Base-by-base conservation (phyloP, 208 protist genomes). In the Trichomonas vaginalis region DNA sequence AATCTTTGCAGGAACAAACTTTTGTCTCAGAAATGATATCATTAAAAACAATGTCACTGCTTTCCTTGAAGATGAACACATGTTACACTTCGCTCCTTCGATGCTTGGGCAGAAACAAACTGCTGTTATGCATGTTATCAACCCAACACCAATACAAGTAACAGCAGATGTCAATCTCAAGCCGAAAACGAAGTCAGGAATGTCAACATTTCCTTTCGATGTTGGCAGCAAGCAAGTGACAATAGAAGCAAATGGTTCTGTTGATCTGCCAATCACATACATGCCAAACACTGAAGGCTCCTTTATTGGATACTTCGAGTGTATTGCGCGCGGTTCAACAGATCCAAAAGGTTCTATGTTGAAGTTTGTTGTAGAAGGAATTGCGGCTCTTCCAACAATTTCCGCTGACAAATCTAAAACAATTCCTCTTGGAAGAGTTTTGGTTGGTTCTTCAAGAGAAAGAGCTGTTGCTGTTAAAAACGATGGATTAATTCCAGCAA, bases 31-130 rank as follows among this genome's bases (percentile, higher is more conserved):
- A 21, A 48, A 14, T 51, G 86, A 92, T 92, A 40, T 92, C 27
- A 51, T 27, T 23, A 92, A 40, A 32, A 92, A 92, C 12, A 51
- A 92, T 51, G 45, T 92, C 1, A 92, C 42, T 14, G 86, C 86
- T 32, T 92, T 92, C 15, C 45, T 92, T 9, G 86, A 92, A 92
- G 86, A 92, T 92, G 86, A 92, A 92, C 40, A 92, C 37, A 51
- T 51, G 8, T 51, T 92, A 17, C 86, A 92, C 15, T 92, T 92
- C 27, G 40, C 86, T 48, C 86, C 86, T 8, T 27, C 46, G 1
- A 56, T 92, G 17, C 37, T 92, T 9, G 14, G 45, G 12, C 12
- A 48, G 12, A 92, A 27, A 35, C 6, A 35, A 15, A 39, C 23
- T 39, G n/a, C 56, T 37, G 9, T 8, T 39, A 39, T 92, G 17